Evolutionary conservation across 208 protist species (phyloP).

Genomic region (Crithidia sp.): DNA sequence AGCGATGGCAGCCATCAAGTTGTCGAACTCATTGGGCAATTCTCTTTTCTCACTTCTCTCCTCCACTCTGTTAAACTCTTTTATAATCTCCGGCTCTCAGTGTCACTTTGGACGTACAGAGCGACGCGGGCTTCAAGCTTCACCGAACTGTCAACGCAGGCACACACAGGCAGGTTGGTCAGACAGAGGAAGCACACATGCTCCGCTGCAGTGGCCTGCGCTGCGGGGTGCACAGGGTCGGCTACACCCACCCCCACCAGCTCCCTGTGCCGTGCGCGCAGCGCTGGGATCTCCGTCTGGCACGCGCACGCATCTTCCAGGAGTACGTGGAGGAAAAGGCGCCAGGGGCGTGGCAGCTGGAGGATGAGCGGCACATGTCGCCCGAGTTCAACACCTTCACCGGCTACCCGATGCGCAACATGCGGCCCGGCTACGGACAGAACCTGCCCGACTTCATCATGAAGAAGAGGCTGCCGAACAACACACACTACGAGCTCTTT

Average conservation of each 20-base stretch:
- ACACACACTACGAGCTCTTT: conserved; percentile 92
- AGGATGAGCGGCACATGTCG: conserved; percentile 91
- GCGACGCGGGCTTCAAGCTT: too few species aligned
- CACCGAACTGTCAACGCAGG: neutral
- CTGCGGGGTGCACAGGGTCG: conserved; percentile 79
- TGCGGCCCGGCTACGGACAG: conserved; percentile 88
- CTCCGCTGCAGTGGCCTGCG: conserved; percentile 19
- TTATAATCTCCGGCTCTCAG: too few species aligned
- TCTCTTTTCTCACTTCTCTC: too few species aligned
- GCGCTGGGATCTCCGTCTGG: conserved; percentile 88
- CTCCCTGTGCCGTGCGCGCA: conserved; percentile 86
- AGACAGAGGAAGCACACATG: conserved; percentile 2
- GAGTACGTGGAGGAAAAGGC: conserved; percentile 92
- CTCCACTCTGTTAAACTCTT: too few species aligned
- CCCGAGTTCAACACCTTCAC: conserved; percentile 92
- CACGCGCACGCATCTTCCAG: conserved; percentile 86
- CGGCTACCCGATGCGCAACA: conserved; percentile 84
- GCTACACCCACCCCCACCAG: conserved; percentile 65
- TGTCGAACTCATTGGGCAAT: too few species aligned
- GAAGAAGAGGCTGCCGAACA: conserved; percentile 90
- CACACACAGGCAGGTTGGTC: neutral
- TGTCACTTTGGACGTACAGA: too few species aligned
- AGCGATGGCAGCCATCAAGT: too few species aligned
- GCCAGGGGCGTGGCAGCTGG: conserved; percentile 87
- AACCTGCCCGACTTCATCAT: conserved; percentile 88